Evolutionary conservation across 805 yeast genomes (phyloP), one percentile per base, ranked within the genome.

Genomic region (Myxozyma lipomycoides): DNA sequence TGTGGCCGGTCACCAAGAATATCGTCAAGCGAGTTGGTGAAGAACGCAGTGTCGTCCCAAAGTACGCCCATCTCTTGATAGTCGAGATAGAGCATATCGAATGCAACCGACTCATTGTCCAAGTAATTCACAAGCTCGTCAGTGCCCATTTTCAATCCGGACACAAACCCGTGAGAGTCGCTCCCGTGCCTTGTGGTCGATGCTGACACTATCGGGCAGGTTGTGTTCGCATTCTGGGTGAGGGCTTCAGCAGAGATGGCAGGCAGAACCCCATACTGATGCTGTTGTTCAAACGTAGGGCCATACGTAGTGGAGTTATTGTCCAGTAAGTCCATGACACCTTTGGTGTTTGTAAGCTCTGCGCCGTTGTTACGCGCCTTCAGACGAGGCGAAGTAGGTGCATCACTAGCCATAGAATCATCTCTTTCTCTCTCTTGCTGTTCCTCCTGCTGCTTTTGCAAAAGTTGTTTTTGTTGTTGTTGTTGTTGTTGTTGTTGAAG

Each of bases 81-180:
- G 36, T 55, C 59, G 21, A 55, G 39, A 36, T 55, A 55, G n/a
- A 55, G 46, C 21, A 46, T 55, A 46, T 55, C 59, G 36, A 55
- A 52, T 10, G 59, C 59, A 15, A 55, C 59, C 15, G 58, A 46
- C 17, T 55, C 59, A 40, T 55, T 55, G 40, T 55, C 59, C 4
- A 55, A 40, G 25, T 24, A 55, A 19, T 48, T 43, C 2, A 55
- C 56, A 3, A 55, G 35, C 43, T 55, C 59, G n/a, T 55, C 59
- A 18, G 59, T 52, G 23, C 51, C 59, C 51, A 55, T 53, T 7
- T 17, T 15, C 6, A 15, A 15, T 15, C 7, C 9, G 15, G 38
- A 6, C 10, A 15, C 10, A 10, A 15, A 10, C n/a, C n/a, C n/a
- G n/a, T n/a, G n/a, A 12, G 32, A 9, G 7, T 28, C 32, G 32